phyloP scores from a whole-genome alignment of 176 grass and related monocot species.

The Oryza rufipogon region DNA sequence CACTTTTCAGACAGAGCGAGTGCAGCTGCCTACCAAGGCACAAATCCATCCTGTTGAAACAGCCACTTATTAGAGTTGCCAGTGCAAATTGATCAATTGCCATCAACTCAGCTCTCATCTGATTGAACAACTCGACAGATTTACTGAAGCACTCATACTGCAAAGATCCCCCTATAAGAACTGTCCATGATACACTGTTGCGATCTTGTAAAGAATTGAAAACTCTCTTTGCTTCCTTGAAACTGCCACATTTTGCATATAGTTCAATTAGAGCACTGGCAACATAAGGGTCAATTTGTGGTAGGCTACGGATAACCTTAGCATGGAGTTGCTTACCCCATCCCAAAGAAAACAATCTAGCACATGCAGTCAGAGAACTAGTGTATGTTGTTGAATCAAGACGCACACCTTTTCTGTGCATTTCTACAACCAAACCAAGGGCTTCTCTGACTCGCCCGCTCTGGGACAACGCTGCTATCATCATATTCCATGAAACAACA shows the following conservation, averaged over 20 bases:
- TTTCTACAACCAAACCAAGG: slow-evolving; percentile 68
- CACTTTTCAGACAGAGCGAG: slow-evolving; percentile 63
- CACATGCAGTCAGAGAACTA: slow-evolving; percentile 78
- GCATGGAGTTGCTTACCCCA: slow-evolving; percentile 86
- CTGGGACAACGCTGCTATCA: slow-evolving; percentile 74
- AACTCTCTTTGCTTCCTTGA: slow-evolving; percentile 62
- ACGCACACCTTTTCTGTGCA: slow-evolving; percentile 58
- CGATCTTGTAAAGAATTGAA: slow-evolving; percentile 56
- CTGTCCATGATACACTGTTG: slow-evolving; percentile 75
- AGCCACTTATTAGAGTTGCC: slow-evolving; percentile 80
- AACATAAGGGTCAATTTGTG: slow-evolving; percentile 67
- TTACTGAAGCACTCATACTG: slow-evolving; percentile 61
- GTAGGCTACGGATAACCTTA: slow-evolving; percentile 62
- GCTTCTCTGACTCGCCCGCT: slow-evolving; percentile 53
- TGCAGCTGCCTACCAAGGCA: slow-evolving; percentile 81
- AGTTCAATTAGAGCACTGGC: slow-evolving; percentile 90
- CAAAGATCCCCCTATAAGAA: slow-evolving; percentile 82
- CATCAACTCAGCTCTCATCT: slow-evolving; percentile 78
- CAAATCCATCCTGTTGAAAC: slow-evolving; percentile 64
- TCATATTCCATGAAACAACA: slow-evolving; percentile 89
- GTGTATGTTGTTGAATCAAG: slow-evolving; percentile 90
- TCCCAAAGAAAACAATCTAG: slow-evolving; percentile 57
- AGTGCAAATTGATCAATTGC: slow-evolving; percentile 69
- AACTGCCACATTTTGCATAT: slow-evolving; percentile 85
- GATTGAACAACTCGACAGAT: slow-evolving; percentile 78